A percentile compares a stretch with the other conserved stretches of the same genome.
Evolutionary conservation across 2,329 filamentous ascomycete species (phyloP).

Genomic region (Clonostachys sp.): DNA sequence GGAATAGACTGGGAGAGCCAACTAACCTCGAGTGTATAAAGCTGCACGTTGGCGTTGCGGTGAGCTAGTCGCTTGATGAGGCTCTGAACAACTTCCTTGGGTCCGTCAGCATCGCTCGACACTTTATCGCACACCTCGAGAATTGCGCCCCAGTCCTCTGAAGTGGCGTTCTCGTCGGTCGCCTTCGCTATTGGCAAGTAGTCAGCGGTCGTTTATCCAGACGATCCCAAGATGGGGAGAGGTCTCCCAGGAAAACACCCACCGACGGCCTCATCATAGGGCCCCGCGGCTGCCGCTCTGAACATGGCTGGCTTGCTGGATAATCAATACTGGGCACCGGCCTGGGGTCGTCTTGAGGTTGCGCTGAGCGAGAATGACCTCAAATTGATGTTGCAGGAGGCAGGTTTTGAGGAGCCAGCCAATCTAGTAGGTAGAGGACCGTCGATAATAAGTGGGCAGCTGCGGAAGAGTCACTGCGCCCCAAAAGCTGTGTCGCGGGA

Average conservation of each 20-base stretch:
- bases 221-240: constrained; percentile 7
- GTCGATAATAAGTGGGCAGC: too few relatives aligned
- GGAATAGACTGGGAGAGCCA: not conserved
- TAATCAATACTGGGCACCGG: too few relatives aligned
- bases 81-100: constrained; percentile 82
- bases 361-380: too few relatives aligned
- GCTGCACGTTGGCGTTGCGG: constrained; percentile 91
- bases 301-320: constrained; percentile 40
- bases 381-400: too few relatives aligned
- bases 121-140: constrained; percentile 62
- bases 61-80: constrained; percentile 91
- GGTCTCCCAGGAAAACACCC: constrained; percentile 19
- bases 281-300: constrained; percentile 50
- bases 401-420: too few relatives aligned
- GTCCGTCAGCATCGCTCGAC: constrained; percentile 46
- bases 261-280: constrained; percentile 58
- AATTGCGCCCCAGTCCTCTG: constrained; percentile 65
- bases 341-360: too few relatives aligned
- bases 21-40: constrained; percentile 82
- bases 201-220: not conserved
- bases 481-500: too few relatives aligned
- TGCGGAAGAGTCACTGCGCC: too few relatives aligned
- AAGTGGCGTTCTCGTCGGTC: constrained; percentile 96
- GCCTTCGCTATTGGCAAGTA: constrained; percentile 52
- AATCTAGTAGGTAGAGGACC: too few relatives aligned